phyloP scores from a whole-genome alignment of 768 basidiomycete genomes.

The Psilocybe sp. region DNA sequence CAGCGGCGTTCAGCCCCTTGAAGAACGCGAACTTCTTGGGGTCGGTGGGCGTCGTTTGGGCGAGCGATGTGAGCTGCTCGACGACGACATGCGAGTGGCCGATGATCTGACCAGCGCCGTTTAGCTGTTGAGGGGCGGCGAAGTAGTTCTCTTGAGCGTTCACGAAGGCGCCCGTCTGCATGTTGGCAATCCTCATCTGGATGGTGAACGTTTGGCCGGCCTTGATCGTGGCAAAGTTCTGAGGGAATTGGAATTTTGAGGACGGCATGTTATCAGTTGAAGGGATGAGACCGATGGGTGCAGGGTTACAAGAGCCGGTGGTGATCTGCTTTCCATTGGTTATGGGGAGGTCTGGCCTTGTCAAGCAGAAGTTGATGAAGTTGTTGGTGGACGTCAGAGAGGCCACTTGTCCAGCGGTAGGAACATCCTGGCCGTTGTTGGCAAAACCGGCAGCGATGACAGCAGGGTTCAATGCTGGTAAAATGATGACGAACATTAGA shows the following conservation, averaged over 20 bases:
- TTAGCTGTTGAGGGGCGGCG: constrained; percentile 54
- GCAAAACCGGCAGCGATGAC: constrained; percentile 50
- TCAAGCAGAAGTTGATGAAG: constrained; percentile 57
- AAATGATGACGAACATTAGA: constrained; percentile 4
- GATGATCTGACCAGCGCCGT: constrained; percentile 46
- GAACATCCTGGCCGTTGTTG: constrained; percentile 45
- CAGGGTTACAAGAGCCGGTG: constrained; percentile 58
- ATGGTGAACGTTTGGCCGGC: constrained; percentile 50
- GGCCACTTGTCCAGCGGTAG: constrained; percentile 43
- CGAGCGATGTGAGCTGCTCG: constrained; percentile 42
- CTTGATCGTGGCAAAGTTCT: constrained; percentile 41
- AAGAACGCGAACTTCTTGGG: constrained; percentile 58
- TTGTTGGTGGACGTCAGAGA: constrained; percentile 58
- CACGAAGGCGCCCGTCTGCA: constrained; percentile 55
- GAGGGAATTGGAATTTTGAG: constrained; percentile 43
- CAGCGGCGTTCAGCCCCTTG: constrained; percentile 48
- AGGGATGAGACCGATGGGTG: constrained; percentile 54
- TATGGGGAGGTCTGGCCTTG: constrained; percentile 41
- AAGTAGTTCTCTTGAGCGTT: constrained; percentile 54
- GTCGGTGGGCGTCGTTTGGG: constrained; percentile 44
- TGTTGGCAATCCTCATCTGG: constrained; percentile 40
- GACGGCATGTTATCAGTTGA: constrained; percentile 45
- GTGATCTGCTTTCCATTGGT: constrained; percentile 53
- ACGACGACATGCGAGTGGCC: constrained; percentile 62
- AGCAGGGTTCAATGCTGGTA: constrained; percentile 46